A percentile compares a stretch with the other conserved stretches of the same genome.
phyloP scores from a whole-genome alignment of 768 basidiomycete species.

The Lactarius sanguifluus region DNA sequence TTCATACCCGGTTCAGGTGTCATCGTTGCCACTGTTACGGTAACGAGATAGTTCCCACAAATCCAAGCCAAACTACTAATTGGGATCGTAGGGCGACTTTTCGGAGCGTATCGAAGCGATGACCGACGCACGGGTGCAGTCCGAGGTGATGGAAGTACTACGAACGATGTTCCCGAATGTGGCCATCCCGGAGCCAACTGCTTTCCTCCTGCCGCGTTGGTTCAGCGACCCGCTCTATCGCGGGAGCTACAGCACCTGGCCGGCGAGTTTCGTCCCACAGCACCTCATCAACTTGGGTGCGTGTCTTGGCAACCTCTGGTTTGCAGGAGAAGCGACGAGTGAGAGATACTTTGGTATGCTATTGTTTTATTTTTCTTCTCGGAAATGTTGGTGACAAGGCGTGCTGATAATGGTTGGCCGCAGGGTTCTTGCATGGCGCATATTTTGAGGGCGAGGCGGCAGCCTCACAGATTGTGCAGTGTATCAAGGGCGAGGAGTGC shows the following conservation, averaged over 20 bases:
- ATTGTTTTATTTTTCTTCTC: conserved; percentile 6
- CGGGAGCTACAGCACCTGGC: conserved; percentile 69
- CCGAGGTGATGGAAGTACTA: conserved; percentile 54
- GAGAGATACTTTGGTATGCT: conserved; percentile 52
- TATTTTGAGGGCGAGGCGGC: conserved; percentile 36
- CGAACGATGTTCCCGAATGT: conserved; percentile 54
- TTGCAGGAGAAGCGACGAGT: conserved; percentile 60
- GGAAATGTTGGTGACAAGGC: neutral
- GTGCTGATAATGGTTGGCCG: neutral
- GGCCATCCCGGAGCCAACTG: conserved; percentile 51
- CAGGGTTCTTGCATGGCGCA: conserved; percentile 36
- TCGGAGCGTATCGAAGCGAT: conserved; percentile 55
- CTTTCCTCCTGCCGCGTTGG: conserved; percentile 57
- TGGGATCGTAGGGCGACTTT: conserved; percentile 49
- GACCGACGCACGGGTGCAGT: conserved; percentile 46
- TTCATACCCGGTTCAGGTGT: conserved; percentile 63
- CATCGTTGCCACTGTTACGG: conserved; percentile 49
- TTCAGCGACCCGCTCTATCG: conserved; percentile 48
- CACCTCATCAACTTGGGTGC: conserved; percentile 56
- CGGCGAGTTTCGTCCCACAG: conserved; percentile 50
- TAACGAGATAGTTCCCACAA: conserved; percentile 37
- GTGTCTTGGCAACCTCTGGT: conserved; percentile 53
- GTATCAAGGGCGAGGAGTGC: conserved; percentile 30
- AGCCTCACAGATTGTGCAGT: conserved; percentile 30
- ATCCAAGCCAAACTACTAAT: neutral